Conservation (phyloP, 2,329 filamentous ascomycete genomes). For the Sordariomycetes sp. region DNA sequence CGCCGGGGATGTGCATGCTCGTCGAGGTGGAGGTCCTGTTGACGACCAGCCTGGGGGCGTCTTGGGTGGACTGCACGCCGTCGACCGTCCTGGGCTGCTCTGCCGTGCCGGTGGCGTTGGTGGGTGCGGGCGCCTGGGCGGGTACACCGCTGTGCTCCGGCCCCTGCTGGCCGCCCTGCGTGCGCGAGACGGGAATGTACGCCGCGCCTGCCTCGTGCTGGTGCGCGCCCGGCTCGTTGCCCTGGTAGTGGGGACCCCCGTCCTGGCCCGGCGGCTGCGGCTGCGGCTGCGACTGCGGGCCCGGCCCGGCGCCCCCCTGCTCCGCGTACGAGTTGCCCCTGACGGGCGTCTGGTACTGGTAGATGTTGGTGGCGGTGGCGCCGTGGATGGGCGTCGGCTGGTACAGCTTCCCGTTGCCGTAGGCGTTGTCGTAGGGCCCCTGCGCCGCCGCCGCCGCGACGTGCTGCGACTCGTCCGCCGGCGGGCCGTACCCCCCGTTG, state of each 20-base stretch:
- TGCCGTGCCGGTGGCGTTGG: background rate
- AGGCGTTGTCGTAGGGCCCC: slow-evolving; percentile 45
- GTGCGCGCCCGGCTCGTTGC: no score
- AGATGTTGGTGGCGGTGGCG: background rate
- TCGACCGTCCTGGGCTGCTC: background rate
- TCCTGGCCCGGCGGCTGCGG: background rate
- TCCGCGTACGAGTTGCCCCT: background rate
- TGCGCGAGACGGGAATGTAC: no score
- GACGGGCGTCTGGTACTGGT: background rate
- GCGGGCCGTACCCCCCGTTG: slow-evolving; percentile 13
- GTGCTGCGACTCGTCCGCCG: slow-evolving; percentile 37
- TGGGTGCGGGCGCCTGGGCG: background rate
- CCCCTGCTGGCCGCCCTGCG: no score
- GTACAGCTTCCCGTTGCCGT: slow-evolving; percentile 32
- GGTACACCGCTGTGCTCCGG: no score
- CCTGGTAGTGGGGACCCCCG: no score
- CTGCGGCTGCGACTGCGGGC: background rate
- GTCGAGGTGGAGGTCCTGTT: background rate
- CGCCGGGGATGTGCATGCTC: background rate
- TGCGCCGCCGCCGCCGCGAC: slow-evolving; percentile 38
- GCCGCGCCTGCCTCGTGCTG: no score
- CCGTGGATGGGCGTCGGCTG: background rate
- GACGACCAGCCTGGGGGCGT: background rate
- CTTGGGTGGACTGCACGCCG: background rate
- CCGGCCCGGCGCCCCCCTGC: background rate